A percentile compares a stretch with the other conserved stretches of the same genome.
phyloP scores from a whole-genome alignment of 176 grass and related monocot genomes.

The Hsuehochloa calcarea region DNA sequence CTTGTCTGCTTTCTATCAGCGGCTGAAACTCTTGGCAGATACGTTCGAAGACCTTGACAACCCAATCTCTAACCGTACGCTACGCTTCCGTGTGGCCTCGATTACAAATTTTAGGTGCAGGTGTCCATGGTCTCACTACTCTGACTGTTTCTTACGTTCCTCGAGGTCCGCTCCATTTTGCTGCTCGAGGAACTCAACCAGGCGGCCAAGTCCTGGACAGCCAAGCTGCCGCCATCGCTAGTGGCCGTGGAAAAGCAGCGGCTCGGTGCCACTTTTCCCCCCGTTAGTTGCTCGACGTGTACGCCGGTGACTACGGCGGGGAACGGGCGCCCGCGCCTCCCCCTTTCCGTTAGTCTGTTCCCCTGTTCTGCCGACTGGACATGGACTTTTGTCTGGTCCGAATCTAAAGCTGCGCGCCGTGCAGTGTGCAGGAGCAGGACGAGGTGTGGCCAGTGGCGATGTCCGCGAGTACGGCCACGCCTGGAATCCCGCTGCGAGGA shows the following conservation, averaged over 20 bases:
- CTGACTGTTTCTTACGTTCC: too few species aligned
- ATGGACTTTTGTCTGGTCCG: background rate
- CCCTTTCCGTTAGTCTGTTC: background rate
- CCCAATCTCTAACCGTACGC: too few species aligned
- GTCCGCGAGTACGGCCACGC: background rate
- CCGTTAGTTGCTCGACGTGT: background rate
- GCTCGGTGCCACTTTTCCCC: background rate
- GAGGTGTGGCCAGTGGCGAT: background rate
- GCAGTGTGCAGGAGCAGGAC: background rate
- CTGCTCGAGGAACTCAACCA: too few species aligned
- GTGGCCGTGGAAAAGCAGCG: background rate
- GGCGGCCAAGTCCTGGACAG: too few species aligned
- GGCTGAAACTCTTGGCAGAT: too few species aligned
- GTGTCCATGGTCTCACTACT: too few species aligned
- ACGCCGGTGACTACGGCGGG: conserved; percentile 27
- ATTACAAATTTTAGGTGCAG: too few species aligned
- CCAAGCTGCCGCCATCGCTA: background rate
- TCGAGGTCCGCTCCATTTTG: too few species aligned
- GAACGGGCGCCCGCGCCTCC: background rate
- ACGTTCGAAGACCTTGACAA: too few species aligned
- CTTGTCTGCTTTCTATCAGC: too few species aligned
- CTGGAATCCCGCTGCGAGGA: background rate
- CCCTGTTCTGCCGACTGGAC: background rate
- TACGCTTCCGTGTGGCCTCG: too few species aligned
- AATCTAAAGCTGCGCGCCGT: background rate